phyloP scores from a whole-genome alignment of 805 yeast genomes.

The Saccharomycodes ludwigii region DNA sequence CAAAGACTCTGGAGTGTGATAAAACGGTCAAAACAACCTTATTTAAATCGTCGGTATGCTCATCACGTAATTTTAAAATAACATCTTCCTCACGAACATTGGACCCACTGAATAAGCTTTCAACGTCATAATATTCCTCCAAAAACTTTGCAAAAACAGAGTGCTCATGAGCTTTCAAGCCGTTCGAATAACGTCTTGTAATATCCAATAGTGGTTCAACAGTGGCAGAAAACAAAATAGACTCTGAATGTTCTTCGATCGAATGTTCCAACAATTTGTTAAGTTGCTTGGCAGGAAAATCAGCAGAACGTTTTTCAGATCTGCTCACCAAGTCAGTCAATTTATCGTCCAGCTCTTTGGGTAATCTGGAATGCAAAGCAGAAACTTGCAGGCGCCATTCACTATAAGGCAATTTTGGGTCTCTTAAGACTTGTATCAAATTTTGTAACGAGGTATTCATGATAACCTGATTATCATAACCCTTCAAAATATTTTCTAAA shows the following conservation, averaged over 20 bases:
- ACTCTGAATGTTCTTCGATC: slow-evolving; percentile 32
- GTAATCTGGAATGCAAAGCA: slow-evolving; percentile 86
- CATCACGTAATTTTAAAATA: slow-evolving; percentile 76
- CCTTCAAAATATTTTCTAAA: slow-evolving; percentile 69
- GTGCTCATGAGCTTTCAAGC: slow-evolving; percentile 77
- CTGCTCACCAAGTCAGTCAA: slow-evolving; percentile 58
- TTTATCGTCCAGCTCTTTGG: slow-evolving; percentile 58
- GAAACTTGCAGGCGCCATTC: slow-evolving; percentile 83
- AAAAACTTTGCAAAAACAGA: slow-evolving; percentile 57
- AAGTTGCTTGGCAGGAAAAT: slow-evolving; percentile 88
- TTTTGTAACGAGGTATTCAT: slow-evolving; percentile 73
- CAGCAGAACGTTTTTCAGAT: slow-evolving; percentile 50
- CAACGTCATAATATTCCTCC: slow-evolving; percentile 65
- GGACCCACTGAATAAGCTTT: slow-evolving; percentile 63
- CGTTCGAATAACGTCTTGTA: slow-evolving; percentile 57
- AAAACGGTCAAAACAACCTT: slow-evolving; percentile 63
- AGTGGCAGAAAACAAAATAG: slow-evolving; percentile 41
- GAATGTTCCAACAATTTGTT: slow-evolving; percentile 58
- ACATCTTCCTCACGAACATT: slow-evolving; percentile 81
- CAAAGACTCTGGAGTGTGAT: slow-evolving; percentile 87
- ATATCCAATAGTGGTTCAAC: slow-evolving; percentile 66
- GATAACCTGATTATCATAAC: slow-evolving; percentile 92
- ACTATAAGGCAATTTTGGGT: slow-evolving; percentile 78
- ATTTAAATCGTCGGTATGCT: slow-evolving; percentile 60
- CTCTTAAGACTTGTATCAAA: slow-evolving; percentile 59